Percentiles rank a stretch among this genome's conserved stretches.
Conservation (phyloP, 2,329 filamentous ascomycete species). For the Aureobasidium zeae region DNA sequence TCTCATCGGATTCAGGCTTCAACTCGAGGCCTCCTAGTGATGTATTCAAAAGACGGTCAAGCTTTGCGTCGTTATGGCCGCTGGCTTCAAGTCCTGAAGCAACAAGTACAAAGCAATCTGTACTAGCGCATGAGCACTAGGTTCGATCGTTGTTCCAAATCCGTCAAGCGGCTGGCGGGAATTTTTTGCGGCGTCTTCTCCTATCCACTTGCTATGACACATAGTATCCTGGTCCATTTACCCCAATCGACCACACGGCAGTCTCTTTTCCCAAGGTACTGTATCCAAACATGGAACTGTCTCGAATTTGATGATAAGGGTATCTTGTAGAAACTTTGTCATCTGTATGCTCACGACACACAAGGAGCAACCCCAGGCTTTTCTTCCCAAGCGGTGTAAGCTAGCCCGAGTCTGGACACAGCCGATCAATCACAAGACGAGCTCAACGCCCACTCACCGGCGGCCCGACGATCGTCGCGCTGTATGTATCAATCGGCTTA, state of each 20-base stretch:
- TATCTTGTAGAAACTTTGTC: background rate
- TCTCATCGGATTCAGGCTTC: constrained; percentile 1
- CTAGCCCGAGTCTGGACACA: constrained; percentile 9
- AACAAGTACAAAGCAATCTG: too few species aligned
- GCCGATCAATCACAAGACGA: constrained; percentile 14
- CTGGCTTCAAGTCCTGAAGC: too few species aligned
- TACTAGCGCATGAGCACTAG: too few species aligned
- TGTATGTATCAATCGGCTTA: background rate
- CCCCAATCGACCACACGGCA: too few species aligned
- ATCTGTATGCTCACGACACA: constrained; percentile 7
- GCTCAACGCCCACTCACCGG: constrained; percentile 5
- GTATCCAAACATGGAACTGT: background rate
- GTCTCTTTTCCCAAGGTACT: too few species aligned
- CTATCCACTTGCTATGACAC: background rate
- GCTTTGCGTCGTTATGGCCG: too few species aligned
- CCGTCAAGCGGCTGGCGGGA: background rate
- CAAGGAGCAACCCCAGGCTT: background rate
- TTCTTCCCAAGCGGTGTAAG: background rate
- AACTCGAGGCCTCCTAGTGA: too few species aligned
- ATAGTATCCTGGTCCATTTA: background rate
- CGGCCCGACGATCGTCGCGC: background rate
- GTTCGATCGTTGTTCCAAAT: background rate
- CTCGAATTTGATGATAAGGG: background rate
- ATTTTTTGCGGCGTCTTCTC: too few species aligned
- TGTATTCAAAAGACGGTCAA: too few species aligned